A percentile compares a stretch with the other conserved stretches of the same genome.
Evolutionary conservation across 805 yeast genomes (phyloP).

Genomic region (Aciculoconidium aculeatum): DNA sequence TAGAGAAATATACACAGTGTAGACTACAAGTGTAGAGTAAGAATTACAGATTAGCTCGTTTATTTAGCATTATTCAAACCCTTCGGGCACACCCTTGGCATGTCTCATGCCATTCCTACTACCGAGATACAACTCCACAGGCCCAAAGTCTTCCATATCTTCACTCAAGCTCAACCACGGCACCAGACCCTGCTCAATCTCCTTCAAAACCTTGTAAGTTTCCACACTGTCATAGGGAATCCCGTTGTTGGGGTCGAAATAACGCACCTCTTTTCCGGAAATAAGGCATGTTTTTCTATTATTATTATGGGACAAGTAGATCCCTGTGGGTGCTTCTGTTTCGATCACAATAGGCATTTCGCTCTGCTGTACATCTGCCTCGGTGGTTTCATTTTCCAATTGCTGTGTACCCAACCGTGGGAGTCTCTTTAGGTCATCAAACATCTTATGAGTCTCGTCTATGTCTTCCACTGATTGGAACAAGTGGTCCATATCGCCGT

Average conservation of each 20-base stretch:
- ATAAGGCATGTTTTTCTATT: slow-evolving; percentile 63
- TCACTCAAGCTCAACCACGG: slow-evolving; percentile 49
- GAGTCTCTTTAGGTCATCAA: slow-evolving; percentile 39
- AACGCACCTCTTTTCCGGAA: slow-evolving; percentile 73
- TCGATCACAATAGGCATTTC: slow-evolving; percentile 39
- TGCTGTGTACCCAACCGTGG: slow-evolving; percentile 60
- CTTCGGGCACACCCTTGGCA: slow-evolving; percentile 86
- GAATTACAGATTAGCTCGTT: not conserved
- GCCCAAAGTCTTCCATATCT: slow-evolving; percentile 50
- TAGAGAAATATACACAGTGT: not conserved
- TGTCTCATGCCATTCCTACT: slow-evolving; percentile 53
- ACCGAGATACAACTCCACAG: slow-evolving; percentile 37
- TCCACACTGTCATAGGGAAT: slow-evolving; percentile 82
- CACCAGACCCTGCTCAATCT: slow-evolving; percentile 41
- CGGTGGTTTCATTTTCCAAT: slow-evolving; percentile 39
- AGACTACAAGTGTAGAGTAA: slow-evolving; percentile 1
- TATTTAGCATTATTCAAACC: slow-evolving; percentile 42
- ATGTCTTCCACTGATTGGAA: slow-evolving; percentile 29
- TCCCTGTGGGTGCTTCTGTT: slow-evolving; percentile 72
- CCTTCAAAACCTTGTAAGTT: slow-evolving; percentile 60
- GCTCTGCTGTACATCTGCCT: slow-evolving; percentile 38
- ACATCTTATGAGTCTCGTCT: slow-evolving; percentile 31
- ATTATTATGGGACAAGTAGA: slow-evolving; percentile 58
- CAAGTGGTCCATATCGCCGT: slow-evolving; percentile 28
- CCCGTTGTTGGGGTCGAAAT: slow-evolving; percentile 84